A percentile compares a stretch with the other conserved stretches of the same genome.
Conservation (phyloP, 306 rosid genomes). For the Dryas drummondii region DNA sequence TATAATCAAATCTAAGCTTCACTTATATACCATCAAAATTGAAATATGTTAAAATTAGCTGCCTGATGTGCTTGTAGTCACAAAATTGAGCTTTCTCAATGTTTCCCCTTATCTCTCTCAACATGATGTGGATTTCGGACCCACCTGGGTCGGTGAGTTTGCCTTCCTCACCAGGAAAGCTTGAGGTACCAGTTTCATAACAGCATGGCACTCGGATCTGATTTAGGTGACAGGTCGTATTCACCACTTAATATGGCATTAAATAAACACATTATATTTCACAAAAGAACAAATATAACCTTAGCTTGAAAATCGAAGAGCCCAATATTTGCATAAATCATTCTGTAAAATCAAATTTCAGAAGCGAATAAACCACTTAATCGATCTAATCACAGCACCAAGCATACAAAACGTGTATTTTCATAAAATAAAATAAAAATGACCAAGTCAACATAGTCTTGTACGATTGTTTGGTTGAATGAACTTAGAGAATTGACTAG, state of each 20-base stretch:
- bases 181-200: slow-evolving; percentile 1
- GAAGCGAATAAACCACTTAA: neutral
- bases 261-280: neutral
- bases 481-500: no score
- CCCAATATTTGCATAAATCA: neutral
- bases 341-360: neutral
- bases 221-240: neutral
- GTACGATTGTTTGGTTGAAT: neutral
- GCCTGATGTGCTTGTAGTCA: no score
- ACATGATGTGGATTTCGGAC: neutral
- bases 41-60: neutral
- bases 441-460: neutral
- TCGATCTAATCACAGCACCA: slow-evolving; percentile 21
- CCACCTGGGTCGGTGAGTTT: neutral
- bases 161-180: neutral
- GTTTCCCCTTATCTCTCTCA: slow-evolving; percentile 4
- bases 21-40: neutral
- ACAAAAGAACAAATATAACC: neutral
- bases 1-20: neutral
- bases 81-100: neutral
- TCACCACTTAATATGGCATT: neutral
- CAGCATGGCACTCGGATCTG: slow-evolving; percentile 9
- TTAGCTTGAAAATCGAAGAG: neutral
- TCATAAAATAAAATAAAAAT: neutral
- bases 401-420: no score